phyloP scores from a whole-genome alignment of 768 basidiomycete species.

The Lactifluus pinguis region DNA sequence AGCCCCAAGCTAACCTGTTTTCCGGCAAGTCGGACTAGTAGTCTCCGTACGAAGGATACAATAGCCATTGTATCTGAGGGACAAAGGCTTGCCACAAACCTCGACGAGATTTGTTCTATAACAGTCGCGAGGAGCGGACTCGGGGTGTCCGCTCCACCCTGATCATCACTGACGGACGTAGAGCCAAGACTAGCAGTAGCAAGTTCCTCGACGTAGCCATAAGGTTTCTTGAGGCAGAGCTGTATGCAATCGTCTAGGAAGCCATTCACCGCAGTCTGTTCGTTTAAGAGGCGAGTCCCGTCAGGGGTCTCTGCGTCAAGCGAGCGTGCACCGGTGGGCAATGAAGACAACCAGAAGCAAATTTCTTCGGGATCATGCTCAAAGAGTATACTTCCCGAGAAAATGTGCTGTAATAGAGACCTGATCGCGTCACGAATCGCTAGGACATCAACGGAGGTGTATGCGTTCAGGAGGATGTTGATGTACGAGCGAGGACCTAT shows the following conservation, averaged over 20 bases:
- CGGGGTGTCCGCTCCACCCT: constrained; percentile 31
- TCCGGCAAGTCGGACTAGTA: constrained; percentile 47
- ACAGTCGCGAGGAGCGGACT: constrained; percentile 77
- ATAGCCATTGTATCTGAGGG: constrained; percentile 59
- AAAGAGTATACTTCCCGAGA: constrained; percentile 70
- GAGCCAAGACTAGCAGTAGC: constrained; percentile 26
- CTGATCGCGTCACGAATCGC: constrained; percentile 45
- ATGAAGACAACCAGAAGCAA: constrained; percentile 58
- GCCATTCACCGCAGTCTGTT: constrained; percentile 43
- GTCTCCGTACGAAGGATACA: constrained; percentile 51
- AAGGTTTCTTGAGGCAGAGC: constrained; percentile 73
- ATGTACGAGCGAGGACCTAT: constrained; percentile 47
- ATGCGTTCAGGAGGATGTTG: constrained; percentile 59
- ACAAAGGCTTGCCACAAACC: constrained; percentile 42
- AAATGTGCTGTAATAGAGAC: constrained; percentile 51
- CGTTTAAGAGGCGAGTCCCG: constrained; percentile 43
- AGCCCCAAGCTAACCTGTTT: constrained; percentile 42
- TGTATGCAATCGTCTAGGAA: constrained; percentile 87
- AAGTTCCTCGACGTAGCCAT: constrained; percentile 75
- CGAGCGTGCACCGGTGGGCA: constrained; percentile 41
- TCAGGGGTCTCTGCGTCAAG: constrained; percentile 39
- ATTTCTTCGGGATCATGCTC: constrained; percentile 68
- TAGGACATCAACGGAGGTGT: constrained; percentile 39
- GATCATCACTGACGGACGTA: constrained; percentile 4
- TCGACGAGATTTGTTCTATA: constrained; percentile 68